A percentile compares a stretch with the other conserved stretches of the same genome.
These are phyloP conservation scores for Tylopilus rubrobrunneus DNA, from an alignment of 768 basidiomycete species.

Conservation along the genomic window DNA sequence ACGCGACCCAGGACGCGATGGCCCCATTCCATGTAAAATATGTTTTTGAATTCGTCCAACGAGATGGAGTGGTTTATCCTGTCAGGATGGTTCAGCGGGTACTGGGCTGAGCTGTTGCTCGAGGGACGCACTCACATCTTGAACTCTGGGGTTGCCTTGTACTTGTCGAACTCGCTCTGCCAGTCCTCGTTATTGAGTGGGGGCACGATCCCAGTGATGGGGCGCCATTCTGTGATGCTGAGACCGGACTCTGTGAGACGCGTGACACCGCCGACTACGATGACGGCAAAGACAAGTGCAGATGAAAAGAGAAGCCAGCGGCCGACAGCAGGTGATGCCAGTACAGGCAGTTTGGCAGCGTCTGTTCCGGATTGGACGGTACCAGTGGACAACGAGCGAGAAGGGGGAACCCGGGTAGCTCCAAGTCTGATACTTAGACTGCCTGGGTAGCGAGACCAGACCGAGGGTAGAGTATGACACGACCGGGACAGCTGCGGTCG, in stretches of 20 bases:
- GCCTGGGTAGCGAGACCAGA: not conserved
- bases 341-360: slow-evolving; percentile 43
- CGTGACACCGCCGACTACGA: slow-evolving; percentile 94
- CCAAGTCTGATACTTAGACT: not conserved
- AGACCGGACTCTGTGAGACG: slow-evolving; percentile 96
- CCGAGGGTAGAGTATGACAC: slow-evolving; percentile 5
- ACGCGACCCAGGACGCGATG: slow-evolving; percentile 92
- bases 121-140: slow-evolving; percentile 63
- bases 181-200: slow-evolving; percentile 76
- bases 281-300: slow-evolving; percentile 82
- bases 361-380: slow-evolving; percentile 12
- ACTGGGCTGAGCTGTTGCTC: not conserved
- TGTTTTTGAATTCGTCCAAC: slow-evolving; percentile 88
- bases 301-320: slow-evolving; percentile 86
- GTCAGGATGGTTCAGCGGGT: slow-evolving; percentile 1
- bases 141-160: slow-evolving; percentile 93
- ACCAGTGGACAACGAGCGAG: slow-evolving; percentile 40
- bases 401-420: slow-evolving; percentile 22
- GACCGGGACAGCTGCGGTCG: not conserved
- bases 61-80: slow-evolving; percentile 89
- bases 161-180: slow-evolving; percentile 88
- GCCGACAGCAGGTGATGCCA: slow-evolving; percentile 68
- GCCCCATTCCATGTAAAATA: slow-evolving; percentile 98
- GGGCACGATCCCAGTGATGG: slow-evolving; percentile 84
- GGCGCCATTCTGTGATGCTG: slow-evolving; percentile 97